A percentile compares a stretch with the other conserved stretches of the same genome.
Evolutionary conservation across 208 protist genomes (phyloP).

Genomic region (Wallacemonas sp.): DNA sequence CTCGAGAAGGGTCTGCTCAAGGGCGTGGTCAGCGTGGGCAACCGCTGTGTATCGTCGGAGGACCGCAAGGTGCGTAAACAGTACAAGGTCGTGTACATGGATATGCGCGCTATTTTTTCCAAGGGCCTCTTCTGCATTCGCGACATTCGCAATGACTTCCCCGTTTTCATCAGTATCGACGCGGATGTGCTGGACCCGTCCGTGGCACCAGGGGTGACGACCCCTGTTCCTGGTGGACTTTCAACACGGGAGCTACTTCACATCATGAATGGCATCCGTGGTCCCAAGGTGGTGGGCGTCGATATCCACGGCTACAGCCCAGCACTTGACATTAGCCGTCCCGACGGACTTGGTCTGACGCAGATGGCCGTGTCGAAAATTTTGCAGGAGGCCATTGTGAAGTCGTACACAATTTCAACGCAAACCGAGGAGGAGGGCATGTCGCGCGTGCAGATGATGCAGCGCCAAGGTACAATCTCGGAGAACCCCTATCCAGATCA

Average conservation of each 20-base stretch:
- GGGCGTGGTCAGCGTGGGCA: slow-evolving; percentile 80
- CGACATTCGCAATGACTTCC: slow-evolving; percentile 87
- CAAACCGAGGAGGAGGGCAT: slow-evolving; percentile 84
- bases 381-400: slow-evolving; percentile 76
- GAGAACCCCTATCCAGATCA: slow-evolving; percentile 85
- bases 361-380: slow-evolving; percentile 77
- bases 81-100: slow-evolving; percentile 86
- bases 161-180: slow-evolving; percentile 83
- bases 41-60: slow-evolving; percentile 60
- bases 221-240: slow-evolving; percentile 61
- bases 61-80: slow-evolving; percentile 78
- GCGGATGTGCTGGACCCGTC: slow-evolving; percentile 76
- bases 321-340: slow-evolving; percentile 52
- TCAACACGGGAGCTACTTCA: slow-evolving; percentile 82
- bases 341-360: slow-evolving; percentile 71
- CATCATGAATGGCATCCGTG: slow-evolving; percentile 75
- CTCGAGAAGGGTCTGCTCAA: slow-evolving; percentile 75
- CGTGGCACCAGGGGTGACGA: slow-evolving; percentile 65
- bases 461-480: slow-evolving; percentile 78
- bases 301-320: slow-evolving; percentile 80
- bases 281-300: slow-evolving; percentile 76
- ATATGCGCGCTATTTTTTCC: slow-evolving; percentile 85
- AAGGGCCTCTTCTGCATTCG: slow-evolving; percentile 85
- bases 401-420: slow-evolving; percentile 77
- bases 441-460: slow-evolving; percentile 74